These are phyloP conservation scores for Aspergillus viridinutans DNA, from an alignment of 2,329 filamentous ascomycete genomes.

Conservation along the genomic window DNA sequence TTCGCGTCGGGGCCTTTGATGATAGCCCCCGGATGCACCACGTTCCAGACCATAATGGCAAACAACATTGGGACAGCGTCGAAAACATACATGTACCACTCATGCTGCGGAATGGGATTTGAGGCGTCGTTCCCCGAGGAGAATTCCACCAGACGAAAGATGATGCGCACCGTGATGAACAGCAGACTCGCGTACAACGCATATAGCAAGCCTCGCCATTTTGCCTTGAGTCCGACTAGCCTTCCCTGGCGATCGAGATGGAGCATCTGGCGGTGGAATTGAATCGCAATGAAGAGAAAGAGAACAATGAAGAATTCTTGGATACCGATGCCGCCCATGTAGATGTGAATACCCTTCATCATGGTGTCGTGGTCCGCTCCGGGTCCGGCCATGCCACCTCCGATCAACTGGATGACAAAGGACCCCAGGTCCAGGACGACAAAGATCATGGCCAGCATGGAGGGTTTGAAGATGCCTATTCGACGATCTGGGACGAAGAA, in stretches of 20 bases:
- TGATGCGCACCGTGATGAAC: slow-evolving; percentile 48
- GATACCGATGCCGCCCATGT: slow-evolving; percentile 52
- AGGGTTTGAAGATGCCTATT: slow-evolving; percentile 35
- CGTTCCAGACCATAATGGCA: slow-evolving; percentile 40
- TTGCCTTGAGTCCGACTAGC: slow-evolving; percentile 20
- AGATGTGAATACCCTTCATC: slow-evolving; percentile 45
- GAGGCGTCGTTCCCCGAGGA: slow-evolving; percentile 52
- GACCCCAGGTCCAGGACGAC: slow-evolving; percentile 43
- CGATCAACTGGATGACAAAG: slow-evolving; percentile 44
- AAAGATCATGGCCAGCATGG: slow-evolving; percentile 39
- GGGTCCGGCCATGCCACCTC: slow-evolving; percentile 32
- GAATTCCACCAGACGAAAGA: slow-evolving; percentile 59
- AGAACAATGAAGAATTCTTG: slow-evolving; percentile 50
- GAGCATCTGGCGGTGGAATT: slow-evolving; percentile 34
- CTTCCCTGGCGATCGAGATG: slow-evolving; percentile 19
- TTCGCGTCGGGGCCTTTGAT: slow-evolving; percentile 31
- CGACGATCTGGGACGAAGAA: slow-evolving; percentile 33
- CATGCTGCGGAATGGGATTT: slow-evolving; percentile 61
- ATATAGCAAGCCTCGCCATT: slow-evolving; percentile 31
- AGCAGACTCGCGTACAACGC: slow-evolving; percentile 39
- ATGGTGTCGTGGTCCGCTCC: slow-evolving; percentile 21
- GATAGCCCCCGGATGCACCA: slow-evolving; percentile 48
- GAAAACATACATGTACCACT: slow-evolving; percentile 50
- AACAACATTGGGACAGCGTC: slow-evolving; percentile 57
- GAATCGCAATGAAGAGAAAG: slow-evolving; percentile 41